Evolutionary conservation across 192 early-diverging fungal genomes (phyloP).

Genomic region (Entomortierella lignicola): DNA sequence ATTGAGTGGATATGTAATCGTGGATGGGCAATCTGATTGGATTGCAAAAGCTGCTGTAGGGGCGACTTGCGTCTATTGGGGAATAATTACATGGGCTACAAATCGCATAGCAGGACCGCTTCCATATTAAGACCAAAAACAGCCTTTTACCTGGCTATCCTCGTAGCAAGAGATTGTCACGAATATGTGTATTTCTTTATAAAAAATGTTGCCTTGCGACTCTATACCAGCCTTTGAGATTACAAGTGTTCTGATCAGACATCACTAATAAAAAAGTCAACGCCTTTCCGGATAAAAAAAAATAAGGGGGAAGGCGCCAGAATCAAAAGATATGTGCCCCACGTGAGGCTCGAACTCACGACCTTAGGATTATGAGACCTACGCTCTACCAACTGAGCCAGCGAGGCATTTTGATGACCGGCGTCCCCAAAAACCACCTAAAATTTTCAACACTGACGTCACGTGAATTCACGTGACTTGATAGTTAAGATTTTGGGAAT

Average conservation of each 20-base stretch:
- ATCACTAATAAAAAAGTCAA: no score
- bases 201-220: no score
- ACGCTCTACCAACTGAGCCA: conserved; percentile 63
- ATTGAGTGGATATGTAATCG: conserved; percentile 40
- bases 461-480: no score
- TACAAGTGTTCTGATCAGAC: no score
- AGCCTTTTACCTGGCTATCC: no score
- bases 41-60: conserved; percentile 41
- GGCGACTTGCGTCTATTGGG: conserved; percentile 29
- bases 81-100: conserved; percentile 22
- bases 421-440: no score
- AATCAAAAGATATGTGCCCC: conserved; percentile 32
- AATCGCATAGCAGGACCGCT: conserved; percentile 20
- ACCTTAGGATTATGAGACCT: conserved; percentile 62
- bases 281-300: background rate
- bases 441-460: no score
- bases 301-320: background rate
- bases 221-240: no score
- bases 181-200: background rate
- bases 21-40: conserved; percentile 49
- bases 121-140: conserved; percentile 34
- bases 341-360: conserved; percentile 57
- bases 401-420: conserved; percentile 17
- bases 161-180: background rate
- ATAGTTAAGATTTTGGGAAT: no score